Base-by-base conservation (phyloP, 768 basidiomycete genomes). In the Phanerochaete sordida region DNA sequence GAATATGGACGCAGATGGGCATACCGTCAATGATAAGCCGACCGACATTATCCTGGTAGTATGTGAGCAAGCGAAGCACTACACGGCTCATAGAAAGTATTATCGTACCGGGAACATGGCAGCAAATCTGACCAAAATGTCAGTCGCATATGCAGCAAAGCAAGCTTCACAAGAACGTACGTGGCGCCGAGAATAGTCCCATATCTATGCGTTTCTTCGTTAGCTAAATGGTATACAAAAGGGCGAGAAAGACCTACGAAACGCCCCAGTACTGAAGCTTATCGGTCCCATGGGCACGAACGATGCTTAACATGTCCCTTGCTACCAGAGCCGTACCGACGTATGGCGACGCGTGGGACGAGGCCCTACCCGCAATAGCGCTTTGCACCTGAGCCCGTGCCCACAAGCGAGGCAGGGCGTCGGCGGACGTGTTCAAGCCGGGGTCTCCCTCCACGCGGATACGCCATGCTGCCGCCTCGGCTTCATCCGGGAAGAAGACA, bases 191-290 rank as follows among this genome's bases (percentile, higher is more conserved):
- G 57, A 11, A 66, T 50, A 5, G 67, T 44, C 3, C 65, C 62
- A 61, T 66, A 69, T 0, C 67, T 69, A 72, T 72, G 70, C 13
- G 65, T 64, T 12, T 70, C 66, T 19, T 70, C 68, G 19, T 60
- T 50, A 19, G 68, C 59, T 3, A 69, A 31, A 2, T 27, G 9
- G 4, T 12, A 15, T 26, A 1, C 44, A 47, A 15, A 68, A 52
- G 21, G 68, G 53, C 39, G 68, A 62, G 33, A 64, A 63, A 9
- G 35, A 55, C 62, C 27, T 35, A 63, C 62, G 62, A 63, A 57
- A 70, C 69, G 4, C 72, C 73, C 69, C 68, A 72, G 57, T 71
- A 74, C 33, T 69, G 63, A 43, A 74, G 58, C 61, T 68, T 69
- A 24, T 72, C 69, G 24, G 58, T 55, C 1, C 73, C 72, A 23